A percentile compares a stretch with the other conserved stretches of the same genome.
Evolutionary conservation across 306 rosid genomes (phyloP).

Genomic region (Quercus alba): DNA sequence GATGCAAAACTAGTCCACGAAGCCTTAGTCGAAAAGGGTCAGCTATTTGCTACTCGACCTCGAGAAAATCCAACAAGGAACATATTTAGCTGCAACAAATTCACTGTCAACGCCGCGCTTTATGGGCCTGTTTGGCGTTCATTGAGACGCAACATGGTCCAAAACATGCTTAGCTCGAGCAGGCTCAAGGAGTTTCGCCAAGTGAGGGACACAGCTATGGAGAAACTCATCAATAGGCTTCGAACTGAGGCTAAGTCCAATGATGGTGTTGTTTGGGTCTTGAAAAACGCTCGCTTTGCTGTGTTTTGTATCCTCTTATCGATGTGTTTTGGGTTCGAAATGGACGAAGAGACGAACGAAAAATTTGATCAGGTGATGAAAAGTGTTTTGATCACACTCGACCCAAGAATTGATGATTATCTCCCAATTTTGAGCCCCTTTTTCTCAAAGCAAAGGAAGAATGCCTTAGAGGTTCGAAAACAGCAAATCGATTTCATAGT

Average conservation of each 20-base stretch:
- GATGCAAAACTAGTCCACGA: constrained; percentile 68
- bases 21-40: constrained; percentile 70
- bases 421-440: constrained; percentile 74
- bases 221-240: constrained; percentile 51
- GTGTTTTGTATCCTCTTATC: constrained; percentile 73
- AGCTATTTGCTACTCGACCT: constrained; percentile 55
- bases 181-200: constrained; percentile 63
- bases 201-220: constrained; percentile 69
- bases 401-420: constrained; percentile 85
- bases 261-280: constrained; percentile 54
- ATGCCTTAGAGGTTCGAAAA: constrained; percentile 55
- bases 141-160: constrained; percentile 80
- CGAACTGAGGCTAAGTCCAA: constrained; percentile 57
- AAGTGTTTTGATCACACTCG: constrained; percentile 50
- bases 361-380: constrained; percentile 72
- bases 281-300: constrained; percentile 74
- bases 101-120: constrained; percentile 76
- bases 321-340: constrained; percentile 86
- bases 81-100: constrained; percentile 77
- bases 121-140: constrained; percentile 88
- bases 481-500: constrained; percentile 59
- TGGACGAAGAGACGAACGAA: constrained; percentile 71
- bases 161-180: constrained; percentile 84
- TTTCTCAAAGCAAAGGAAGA: constrained; percentile 77
- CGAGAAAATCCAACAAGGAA: constrained; percentile 77